phyloP scores from a whole-genome alignment of 345 rosid species.

The Theobroma cacao region DNA sequence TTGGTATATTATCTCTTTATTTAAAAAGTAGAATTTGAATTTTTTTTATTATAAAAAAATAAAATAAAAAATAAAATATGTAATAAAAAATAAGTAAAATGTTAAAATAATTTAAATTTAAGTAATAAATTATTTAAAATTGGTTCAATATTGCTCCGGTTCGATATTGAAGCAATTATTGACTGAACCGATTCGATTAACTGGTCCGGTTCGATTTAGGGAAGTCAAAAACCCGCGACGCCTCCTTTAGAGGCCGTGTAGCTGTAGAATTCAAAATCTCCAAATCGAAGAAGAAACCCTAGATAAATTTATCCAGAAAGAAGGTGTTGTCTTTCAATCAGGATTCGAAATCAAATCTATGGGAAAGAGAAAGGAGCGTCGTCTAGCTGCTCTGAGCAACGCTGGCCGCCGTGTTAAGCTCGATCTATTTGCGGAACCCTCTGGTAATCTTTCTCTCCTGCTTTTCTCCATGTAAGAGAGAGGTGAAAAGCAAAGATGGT shows the following conservation, averaged over 20 bases:
- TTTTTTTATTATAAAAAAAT: too few relatives aligned
- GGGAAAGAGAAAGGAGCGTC: slow-evolving; percentile 96
- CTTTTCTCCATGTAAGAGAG: too few relatives aligned
- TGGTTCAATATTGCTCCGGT: too few relatives aligned
- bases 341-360: slow-evolving; percentile 28
- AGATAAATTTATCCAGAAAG: not conserved
- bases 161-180: too few relatives aligned
- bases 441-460: slow-evolving; percentile 49
- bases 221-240: slow-evolving; percentile 1
- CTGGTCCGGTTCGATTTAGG: not conserved
- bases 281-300: slow-evolving; percentile 3
- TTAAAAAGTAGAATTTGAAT: too few relatives aligned
- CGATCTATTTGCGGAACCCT: slow-evolving; percentile 97
- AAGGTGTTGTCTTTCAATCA: not conserved
- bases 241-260: not conserved
- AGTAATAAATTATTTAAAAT: too few relatives aligned
- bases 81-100: too few relatives aligned
- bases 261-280: not conserved
- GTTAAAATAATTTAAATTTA: too few relatives aligned
- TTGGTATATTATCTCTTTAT: too few relatives aligned
- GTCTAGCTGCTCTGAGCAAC: slow-evolving; percentile 71
- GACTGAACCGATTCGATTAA: too few relatives aligned
- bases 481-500: not conserved
- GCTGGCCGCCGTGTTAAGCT: slow-evolving; percentile 93
- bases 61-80: too few relatives aligned